Percentiles rank a stretch among this genome's conserved stretches.
Conservation (phyloP, 495 filamentous ascomycete genomes). For the Jackrogersella multiformis region DNA sequence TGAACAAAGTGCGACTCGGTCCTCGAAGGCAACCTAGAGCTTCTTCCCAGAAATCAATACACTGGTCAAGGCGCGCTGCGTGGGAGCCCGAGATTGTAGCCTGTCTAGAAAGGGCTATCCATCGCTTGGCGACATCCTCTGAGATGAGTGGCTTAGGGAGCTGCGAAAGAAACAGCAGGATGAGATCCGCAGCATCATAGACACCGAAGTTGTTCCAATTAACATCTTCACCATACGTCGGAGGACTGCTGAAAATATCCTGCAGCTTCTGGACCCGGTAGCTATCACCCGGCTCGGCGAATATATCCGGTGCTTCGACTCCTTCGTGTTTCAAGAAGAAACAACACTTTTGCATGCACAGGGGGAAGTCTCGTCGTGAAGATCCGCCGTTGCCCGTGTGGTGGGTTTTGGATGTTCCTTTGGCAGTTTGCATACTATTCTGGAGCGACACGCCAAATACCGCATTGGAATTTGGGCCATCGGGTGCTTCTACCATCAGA, state of each 20-base stretch:
- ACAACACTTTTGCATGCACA: conserved; percentile 56
- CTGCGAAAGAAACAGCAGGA: conserved; percentile 52
- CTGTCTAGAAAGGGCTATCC: conserved; percentile 53
- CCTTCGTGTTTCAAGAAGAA: conserved; percentile 53
- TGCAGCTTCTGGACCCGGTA: conserved; percentile 47
- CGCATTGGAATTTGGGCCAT: conserved; percentile 20
- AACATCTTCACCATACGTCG: conserved; percentile 52
- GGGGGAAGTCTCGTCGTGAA: conserved; percentile 52
- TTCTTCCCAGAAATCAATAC: conserved; percentile 61
- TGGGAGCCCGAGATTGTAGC: conserved; percentile 46
- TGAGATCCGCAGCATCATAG: conserved; percentile 54
- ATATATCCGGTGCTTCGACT: conserved; percentile 49
- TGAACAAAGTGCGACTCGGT: conserved; percentile 50
- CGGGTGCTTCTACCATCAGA: conserved; percentile 23
- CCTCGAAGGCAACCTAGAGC: conserved; percentile 53
- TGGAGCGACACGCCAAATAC: conserved; percentile 53
- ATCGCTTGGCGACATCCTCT: conserved; percentile 50
- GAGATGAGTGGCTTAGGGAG: conserved; percentile 51
- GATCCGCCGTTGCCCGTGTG: conserved; percentile 50
- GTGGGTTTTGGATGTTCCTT: conserved; percentile 49
- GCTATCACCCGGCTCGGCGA: conserved; percentile 49
- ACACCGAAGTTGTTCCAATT: conserved; percentile 52
- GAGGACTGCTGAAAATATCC: conserved; percentile 48
- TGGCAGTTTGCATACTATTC: conserved; percentile 52
- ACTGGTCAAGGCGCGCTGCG: conserved; percentile 50